These are phyloP conservation scores for Tulasnella sp. DNA, from an alignment of 768 basidiomycete species.

Conservation along the genomic window DNA sequence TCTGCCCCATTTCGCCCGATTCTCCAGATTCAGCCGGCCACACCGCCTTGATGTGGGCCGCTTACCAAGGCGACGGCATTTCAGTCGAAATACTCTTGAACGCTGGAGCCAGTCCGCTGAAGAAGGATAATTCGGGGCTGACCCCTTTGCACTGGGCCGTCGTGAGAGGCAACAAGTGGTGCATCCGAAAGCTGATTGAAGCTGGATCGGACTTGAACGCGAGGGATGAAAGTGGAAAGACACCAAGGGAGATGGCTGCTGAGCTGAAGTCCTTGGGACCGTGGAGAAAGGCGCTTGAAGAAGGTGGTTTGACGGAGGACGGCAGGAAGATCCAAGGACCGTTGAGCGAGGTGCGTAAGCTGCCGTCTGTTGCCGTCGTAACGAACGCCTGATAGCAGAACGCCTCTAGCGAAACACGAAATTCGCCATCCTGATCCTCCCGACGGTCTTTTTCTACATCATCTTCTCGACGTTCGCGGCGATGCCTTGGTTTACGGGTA, in stretches of 20 bases:
- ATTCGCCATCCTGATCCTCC: slow-evolving; percentile 67
- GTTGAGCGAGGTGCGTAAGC: slow-evolving; percentile 54
- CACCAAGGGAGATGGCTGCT: slow-evolving; percentile 87
- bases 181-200: slow-evolving; percentile 77
- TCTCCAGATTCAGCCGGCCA: slow-evolving; percentile 87
- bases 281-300: slow-evolving; percentile 82
- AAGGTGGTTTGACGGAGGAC: slow-evolving; percentile 74
- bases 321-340: slow-evolving; percentile 59
- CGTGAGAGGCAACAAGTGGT: slow-evolving; percentile 80
- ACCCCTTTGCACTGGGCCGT: slow-evolving; percentile 96
- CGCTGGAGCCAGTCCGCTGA: slow-evolving; percentile 72
- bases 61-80: slow-evolving; percentile 95
- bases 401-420: slow-evolving; percentile 63
- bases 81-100: slow-evolving; percentile 84
- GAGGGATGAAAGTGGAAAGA: slow-evolving; percentile 77
- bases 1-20: slow-evolving; percentile 80
- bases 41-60: slow-evolving; percentile 96
- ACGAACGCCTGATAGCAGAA: not conserved
- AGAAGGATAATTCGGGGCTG: slow-evolving; percentile 73
- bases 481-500: slow-evolving; percentile 74
- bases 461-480: slow-evolving; percentile 78
- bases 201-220: slow-evolving; percentile 75
- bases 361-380: not conserved
- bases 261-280: slow-evolving; percentile 87
- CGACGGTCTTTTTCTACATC: slow-evolving; percentile 68